phyloP scores from a whole-genome alignment of 164 flowering plant genomes.

The Hamamelis virginiana region DNA sequence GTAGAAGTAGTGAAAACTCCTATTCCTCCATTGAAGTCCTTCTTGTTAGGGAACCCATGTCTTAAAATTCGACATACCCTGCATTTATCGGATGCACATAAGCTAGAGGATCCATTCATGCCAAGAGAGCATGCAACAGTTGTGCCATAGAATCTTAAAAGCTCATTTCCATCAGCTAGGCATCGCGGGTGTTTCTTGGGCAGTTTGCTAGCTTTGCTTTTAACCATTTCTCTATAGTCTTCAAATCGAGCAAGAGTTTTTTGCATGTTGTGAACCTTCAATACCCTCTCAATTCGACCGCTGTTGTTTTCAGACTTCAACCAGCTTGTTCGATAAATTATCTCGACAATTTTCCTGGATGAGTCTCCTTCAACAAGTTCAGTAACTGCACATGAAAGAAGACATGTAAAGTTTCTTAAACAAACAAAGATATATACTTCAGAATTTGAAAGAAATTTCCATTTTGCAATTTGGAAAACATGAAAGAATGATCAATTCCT shows the following conservation, averaged over 20 bases:
- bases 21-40: slow-evolving; percentile 14
- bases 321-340: slow-evolving; percentile 29
- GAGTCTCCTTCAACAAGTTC: slow-evolving; percentile 41
- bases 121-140: slow-evolving; percentile 37
- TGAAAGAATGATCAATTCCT: no score
- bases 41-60: slow-evolving; percentile 35
- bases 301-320: slow-evolving; percentile 8
- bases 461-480: no score
- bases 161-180: slow-evolving; percentile 52
- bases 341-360: slow-evolving; percentile 35
- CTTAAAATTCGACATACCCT: slow-evolving; percentile 37
- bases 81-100: slow-evolving; percentile 30
- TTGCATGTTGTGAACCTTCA: slow-evolving; percentile 42
- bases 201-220: slow-evolving; percentile 37
- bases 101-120: slow-evolving; percentile 26
- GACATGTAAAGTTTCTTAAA: no score
- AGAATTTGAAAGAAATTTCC: no score
- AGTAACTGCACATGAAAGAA: slow-evolving; percentile 26
- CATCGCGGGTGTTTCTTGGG: slow-evolving; percentile 41
- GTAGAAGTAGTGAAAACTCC: slow-evolving; percentile 45
- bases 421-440: no score
- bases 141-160: slow-evolving; percentile 45
- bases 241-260: slow-evolving; percentile 36
- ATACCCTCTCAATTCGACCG: slow-evolving; percentile 24
- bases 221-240: slow-evolving; percentile 39